phyloP scores from a whole-genome alignment of 805 yeast species.

The Saccharomyces jurei region DNA sequence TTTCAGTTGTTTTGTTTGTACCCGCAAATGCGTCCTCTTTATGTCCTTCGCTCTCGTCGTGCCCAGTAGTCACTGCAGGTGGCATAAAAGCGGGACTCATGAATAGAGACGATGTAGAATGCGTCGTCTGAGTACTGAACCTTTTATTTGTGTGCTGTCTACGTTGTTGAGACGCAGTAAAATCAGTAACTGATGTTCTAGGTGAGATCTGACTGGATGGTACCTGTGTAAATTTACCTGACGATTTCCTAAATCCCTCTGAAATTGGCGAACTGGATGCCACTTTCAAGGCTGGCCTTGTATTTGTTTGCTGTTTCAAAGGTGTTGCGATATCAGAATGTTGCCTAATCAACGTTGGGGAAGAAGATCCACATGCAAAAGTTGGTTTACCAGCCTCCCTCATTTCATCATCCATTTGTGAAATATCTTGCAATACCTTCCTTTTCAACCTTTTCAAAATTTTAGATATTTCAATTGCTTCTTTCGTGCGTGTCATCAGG shows the following conservation, averaged over 20 bases:
- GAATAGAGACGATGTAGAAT: conserved; percentile 5
- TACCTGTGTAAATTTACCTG: conserved; percentile 2
- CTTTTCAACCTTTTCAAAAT: conserved; percentile 15
- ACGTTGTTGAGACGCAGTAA: conserved; percentile 1
- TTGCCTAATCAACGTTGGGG: not conserved
- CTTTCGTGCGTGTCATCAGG: conserved; percentile 37
- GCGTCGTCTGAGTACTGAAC: conserved; percentile 1
- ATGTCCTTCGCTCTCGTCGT: not conserved
- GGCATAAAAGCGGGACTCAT: conserved; percentile 16
- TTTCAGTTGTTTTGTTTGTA: conserved; percentile 6
- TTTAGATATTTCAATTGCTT: conserved; percentile 27
- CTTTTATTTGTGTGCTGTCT: not conserved
- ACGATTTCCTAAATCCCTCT: conserved; percentile 7
- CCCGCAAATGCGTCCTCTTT: not conserved
- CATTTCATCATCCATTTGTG: conserved; percentile 3
- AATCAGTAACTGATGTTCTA: conserved; percentile 10
- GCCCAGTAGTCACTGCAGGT: conserved; percentile 1
- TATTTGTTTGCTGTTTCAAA: not conserved
- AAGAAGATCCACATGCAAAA: not conserved
- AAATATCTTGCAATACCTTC: conserved; percentile 4
- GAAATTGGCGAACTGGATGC: conserved; percentile 1
- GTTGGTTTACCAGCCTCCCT: not conserved
- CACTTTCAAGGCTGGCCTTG: conserved; percentile 3
- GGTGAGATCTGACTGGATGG: conserved; percentile 10
- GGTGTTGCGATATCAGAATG: not conserved